phyloP scores from a whole-genome alignment of 257 asterid species.

The Solanum chiquidenum region DNA sequence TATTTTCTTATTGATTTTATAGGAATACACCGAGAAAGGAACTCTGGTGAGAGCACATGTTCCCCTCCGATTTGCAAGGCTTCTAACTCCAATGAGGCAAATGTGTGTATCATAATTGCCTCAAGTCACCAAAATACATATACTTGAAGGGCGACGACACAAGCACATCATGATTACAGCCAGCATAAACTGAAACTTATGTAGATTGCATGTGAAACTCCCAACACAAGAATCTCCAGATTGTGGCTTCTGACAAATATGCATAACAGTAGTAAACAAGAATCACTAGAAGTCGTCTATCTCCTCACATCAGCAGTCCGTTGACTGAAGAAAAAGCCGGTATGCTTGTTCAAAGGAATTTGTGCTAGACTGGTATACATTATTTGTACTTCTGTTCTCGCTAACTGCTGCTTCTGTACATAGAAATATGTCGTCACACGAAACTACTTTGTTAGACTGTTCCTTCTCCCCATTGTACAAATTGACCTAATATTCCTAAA shows the following conservation, averaged over 20 bases:
- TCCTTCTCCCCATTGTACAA: neutral
- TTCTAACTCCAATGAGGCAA: conserved; percentile 92
- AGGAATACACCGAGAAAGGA: conserved; percentile 82
- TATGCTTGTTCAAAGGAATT: neutral
- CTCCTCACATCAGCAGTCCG: neutral
- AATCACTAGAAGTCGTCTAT: neutral
- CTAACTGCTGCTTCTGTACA: neutral
- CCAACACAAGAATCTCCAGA: neutral
- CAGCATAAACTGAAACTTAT: neutral
- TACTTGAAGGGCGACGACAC: neutral
- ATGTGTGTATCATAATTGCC: conserved; percentile 30
- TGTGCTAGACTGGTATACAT: neutral
- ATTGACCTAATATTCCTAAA: neutral
- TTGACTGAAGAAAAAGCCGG: neutral
- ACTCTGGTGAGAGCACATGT: conserved; percentile 74
- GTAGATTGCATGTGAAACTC: neutral
- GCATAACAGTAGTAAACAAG: neutral
- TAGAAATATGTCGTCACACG: neutral
- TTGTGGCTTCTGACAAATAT: neutral
- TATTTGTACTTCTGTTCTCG: neutral
- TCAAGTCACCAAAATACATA: neutral
- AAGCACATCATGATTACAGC: neutral
- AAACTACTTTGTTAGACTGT: neutral
- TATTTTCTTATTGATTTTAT: neutral
- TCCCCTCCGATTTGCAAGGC: conserved; percentile 89